Evolutionary conservation across 2,329 filamentous ascomycete genomes (phyloP), one percentile per base, ranked within the genome.

Genomic region (Helotiales sp.): DNA sequence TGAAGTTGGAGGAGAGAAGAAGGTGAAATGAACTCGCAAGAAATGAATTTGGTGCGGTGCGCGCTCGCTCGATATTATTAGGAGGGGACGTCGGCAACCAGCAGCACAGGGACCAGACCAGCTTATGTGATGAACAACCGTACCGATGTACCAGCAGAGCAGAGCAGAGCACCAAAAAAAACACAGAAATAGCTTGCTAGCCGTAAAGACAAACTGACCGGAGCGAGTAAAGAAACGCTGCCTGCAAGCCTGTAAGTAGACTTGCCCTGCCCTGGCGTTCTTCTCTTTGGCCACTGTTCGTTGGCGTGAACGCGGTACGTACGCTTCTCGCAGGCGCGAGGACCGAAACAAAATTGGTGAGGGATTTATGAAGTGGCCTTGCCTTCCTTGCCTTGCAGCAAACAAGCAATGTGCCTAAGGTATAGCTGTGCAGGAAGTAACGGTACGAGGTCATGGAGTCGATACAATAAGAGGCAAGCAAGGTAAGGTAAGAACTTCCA

Each of bases 291-390:
- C 43, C 43, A n/a, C n/a, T n/a, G n/a, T n/a, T n/a, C n/a, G 43
- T 22, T 37, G 34, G 32, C 13, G 58, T 17, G 32, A 24, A 37
- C 10, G 34, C 34, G 17, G 49, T 54, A 28, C 24, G 49, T 32
- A 6, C 28, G 49, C 22, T 13, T 3, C 6, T 49, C 17, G 54
- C 4, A 57, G 54, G 52, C 52, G 52, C 32, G 54, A 57, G 5
- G 54, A 40, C 24, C 24, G 30, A 32, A 22, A 55, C 15, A 37
- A 49, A 58, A 58, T 59, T 55, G 62, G 62, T 59, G 62, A 64
- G 62, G 62, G 62, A 64, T 64, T 64, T 64, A 64, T 64, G 30
- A 52, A 52, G 55, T 54, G n/a, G 37, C 50, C 45, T 30, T 43
- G 61, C 50, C n/a, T n/a, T n/a, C n/a, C n/a, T n/a, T n/a, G n/a